Conservation (phyloP, 495 filamentous ascomycete species). For the Xylaria palmicola region DNA sequence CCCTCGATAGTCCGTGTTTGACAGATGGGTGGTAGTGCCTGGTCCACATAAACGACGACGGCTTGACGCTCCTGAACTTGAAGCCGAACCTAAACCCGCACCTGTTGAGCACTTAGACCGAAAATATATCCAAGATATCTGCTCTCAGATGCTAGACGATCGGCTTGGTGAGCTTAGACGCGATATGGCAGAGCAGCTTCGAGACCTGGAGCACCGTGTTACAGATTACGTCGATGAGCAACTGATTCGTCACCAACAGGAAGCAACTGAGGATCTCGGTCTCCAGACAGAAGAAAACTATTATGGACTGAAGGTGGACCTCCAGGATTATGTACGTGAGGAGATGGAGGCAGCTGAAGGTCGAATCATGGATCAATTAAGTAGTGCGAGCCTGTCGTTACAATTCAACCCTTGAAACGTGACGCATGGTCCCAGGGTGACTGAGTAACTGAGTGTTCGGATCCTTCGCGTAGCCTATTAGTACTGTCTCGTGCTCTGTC, state of each 20-base stretch:
- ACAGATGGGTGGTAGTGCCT: background rate
- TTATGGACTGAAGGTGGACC: conserved; percentile 5
- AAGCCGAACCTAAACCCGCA: background rate
- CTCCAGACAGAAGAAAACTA: conserved; percentile 8
- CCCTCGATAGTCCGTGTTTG: background rate
- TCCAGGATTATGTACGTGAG: conserved; percentile 9
- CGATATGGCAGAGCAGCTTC: conserved; percentile 3
- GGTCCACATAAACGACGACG: conserved; percentile 4
- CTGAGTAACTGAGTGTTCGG: background rate
- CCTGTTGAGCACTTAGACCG: background rate
- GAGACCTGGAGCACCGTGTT: conserved; percentile 6
- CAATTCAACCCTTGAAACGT: conserved; percentile 7
- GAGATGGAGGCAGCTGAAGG: conserved; percentile 11
- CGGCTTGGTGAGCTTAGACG: background rate
- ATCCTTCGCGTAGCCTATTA: background rate
- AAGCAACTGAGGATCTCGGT: background rate
- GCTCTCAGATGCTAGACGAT: conserved; percentile 10
- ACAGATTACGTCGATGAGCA: conserved; percentile 12
- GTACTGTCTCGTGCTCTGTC: background rate
- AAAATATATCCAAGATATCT: conserved; percentile 14
- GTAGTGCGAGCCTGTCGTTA: conserved; percentile 8
- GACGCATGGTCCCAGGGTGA: background rate
- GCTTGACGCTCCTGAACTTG: background rate
- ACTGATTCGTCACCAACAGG: conserved; percentile 1
- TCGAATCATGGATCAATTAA: conserved; percentile 8